These are phyloP conservation scores for Tuber calosporum DNA, from an alignment of 495 filamentous ascomycete genomes.

Conservation along the genomic window DNA sequence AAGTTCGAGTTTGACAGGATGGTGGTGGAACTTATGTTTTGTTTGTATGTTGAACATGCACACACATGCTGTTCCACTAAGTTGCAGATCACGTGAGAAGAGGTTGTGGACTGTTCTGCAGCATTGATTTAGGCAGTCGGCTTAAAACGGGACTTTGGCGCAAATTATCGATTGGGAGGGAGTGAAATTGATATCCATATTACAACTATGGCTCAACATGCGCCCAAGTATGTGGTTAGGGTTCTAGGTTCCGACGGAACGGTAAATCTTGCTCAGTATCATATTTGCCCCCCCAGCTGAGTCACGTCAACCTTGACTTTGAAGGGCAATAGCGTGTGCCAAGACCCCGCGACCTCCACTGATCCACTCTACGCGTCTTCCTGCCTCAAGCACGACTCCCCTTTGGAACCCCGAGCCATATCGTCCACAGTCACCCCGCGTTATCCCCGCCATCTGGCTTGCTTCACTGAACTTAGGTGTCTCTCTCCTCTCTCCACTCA, in stretches of 20 bases:
- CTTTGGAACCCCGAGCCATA: neutral
- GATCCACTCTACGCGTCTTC: slow-evolving; percentile 1
- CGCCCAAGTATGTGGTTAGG: no score
- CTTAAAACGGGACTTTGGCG: neutral
- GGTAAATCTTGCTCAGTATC: neutral
- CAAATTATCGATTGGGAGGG: no score
- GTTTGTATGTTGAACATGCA: neutral
- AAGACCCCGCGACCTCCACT: neutral
- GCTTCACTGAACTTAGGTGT: neutral
- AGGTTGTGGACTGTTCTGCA: neutral
- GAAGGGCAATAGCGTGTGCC: neutral
- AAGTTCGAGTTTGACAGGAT: neutral
- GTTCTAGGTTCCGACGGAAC: neutral
- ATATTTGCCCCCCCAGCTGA: no score
- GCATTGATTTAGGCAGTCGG: neutral
- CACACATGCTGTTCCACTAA: neutral
- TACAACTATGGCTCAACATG: no score
- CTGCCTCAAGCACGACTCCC: neutral
- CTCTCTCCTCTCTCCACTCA: neutral
- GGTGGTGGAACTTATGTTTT: neutral
- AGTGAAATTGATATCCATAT: no score
- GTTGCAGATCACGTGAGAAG: neutral
- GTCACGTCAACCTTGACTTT: neutral
- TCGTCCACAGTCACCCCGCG: neutral
- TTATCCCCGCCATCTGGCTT: neutral